phyloP scores from a whole-genome alignment of 345 rosid genomes.

The Arabidopsis thaliana region TAIR10.1 NC_003076.8:15213501-15214000 shows the following conservation, averaged over 20 bases:
- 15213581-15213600: no score
- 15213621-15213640: no score
- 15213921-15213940: slow-evolving; percentile 72
- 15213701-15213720: neutral
- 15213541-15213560: no score
- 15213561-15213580: no score
- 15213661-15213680: no score
- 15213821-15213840: slow-evolving; percentile 59
- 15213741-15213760: neutral
- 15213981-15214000: slow-evolving; percentile 72
- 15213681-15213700: no score
- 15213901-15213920: slow-evolving; percentile 74
- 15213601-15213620: no score
- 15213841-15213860: slow-evolving; percentile 78
- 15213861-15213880: slow-evolving; percentile 56
- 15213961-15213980: slow-evolving; percentile 57
- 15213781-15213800: neutral
- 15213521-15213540: no score
- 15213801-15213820: slow-evolving; percentile 58
- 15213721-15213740: neutral
- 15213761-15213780: neutral
- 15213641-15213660: no score
- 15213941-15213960: slow-evolving; percentile 74
- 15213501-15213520: no score
- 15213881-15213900: slow-evolving; percentile 65